Conservation (phyloP, 2,329 filamentous ascomycete species). For the Penicillium decumbens region DNA sequence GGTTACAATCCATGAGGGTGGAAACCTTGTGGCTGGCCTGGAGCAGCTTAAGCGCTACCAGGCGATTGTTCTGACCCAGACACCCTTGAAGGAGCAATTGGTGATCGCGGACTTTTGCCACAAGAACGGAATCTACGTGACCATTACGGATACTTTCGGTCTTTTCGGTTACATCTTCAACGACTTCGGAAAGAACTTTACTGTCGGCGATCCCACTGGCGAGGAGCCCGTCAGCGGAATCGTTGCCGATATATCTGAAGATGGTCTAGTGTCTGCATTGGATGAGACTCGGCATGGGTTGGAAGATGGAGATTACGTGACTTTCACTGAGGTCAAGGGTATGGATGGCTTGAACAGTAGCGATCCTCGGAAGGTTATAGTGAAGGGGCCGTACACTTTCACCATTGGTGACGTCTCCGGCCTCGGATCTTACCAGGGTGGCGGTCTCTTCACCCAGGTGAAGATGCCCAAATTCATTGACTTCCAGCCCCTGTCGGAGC, state of each 20-base stretch:
- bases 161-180: conserved; percentile 95
- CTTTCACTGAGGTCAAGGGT: conserved; percentile 86
- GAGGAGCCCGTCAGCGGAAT: conserved; percentile 86
- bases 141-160: conserved; percentile 83
- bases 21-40: conserved; percentile 68
- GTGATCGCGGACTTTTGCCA: conserved; percentile 90
- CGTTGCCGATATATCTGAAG: conserved; percentile 80
- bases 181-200: conserved; percentile 93
- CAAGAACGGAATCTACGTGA: conserved; percentile 83
- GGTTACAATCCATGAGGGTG: conserved; percentile 64
- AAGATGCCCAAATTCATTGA: conserved; percentile 96
- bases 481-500: conserved; percentile 74
- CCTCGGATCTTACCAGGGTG: conserved; percentile 79
- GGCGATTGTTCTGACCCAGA: conserved; percentile 83
- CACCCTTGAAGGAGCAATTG: conserved; percentile 73
- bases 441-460: conserved; percentile 88
- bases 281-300: conserved; percentile 94
- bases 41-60: conserved; percentile 85
- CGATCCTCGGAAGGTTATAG: conserved; percentile 82
- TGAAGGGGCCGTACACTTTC: conserved; percentile 96
- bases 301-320: conserved; percentile 94
- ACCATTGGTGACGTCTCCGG: conserved; percentile 89
- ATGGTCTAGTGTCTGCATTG: conserved; percentile 84
- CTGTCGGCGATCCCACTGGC: conserved; percentile 81
- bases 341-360: conserved; percentile 82